Conservation (phyloP, 2,329 filamentous ascomycete species). For the Pezicula neosporulosa region DNA sequence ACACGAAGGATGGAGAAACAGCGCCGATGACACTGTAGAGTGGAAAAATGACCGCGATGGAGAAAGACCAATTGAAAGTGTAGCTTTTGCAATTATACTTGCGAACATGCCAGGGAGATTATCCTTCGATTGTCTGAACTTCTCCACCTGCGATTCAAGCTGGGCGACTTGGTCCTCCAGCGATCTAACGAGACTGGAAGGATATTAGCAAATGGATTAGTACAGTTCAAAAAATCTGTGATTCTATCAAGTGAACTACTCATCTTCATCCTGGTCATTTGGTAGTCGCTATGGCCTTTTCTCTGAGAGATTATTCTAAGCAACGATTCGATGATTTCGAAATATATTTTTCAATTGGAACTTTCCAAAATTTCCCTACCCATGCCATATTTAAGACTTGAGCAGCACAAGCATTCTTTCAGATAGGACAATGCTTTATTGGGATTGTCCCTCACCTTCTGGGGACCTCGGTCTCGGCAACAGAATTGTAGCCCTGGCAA, state of each 20-base stretch:
- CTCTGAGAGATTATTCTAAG: too few relatives aligned
- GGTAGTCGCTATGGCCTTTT: too few relatives aligned
- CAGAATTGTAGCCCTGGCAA: slow-evolving; percentile 1
- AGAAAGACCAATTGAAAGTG: not conserved
- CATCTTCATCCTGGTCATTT: too few relatives aligned
- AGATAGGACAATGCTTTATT: not conserved
- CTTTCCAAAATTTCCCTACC: too few relatives aligned
- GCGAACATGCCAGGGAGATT: not conserved
- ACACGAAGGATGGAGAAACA: not conserved
- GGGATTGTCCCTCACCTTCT: not conserved
- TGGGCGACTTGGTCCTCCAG: slow-evolving; percentile 1
- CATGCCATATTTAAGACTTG: too few relatives aligned
- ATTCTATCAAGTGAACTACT: too few relatives aligned
- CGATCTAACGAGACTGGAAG: not conserved
- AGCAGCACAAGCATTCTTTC: too few relatives aligned
- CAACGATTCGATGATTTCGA: too few relatives aligned
- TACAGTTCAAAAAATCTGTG: not conserved
- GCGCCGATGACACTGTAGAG: not conserved
- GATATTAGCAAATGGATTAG: too few relatives aligned
- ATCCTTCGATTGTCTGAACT: not conserved
- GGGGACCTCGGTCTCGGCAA: not conserved
- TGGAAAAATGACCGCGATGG: not conserved
- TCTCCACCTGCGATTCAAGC: slow-evolving; percentile 1
- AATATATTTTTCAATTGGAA: too few relatives aligned
- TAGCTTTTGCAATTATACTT: not conserved